Conservation (phyloP, 1,139 yeast genomes). For the Arxiozyma telluris region DNA sequence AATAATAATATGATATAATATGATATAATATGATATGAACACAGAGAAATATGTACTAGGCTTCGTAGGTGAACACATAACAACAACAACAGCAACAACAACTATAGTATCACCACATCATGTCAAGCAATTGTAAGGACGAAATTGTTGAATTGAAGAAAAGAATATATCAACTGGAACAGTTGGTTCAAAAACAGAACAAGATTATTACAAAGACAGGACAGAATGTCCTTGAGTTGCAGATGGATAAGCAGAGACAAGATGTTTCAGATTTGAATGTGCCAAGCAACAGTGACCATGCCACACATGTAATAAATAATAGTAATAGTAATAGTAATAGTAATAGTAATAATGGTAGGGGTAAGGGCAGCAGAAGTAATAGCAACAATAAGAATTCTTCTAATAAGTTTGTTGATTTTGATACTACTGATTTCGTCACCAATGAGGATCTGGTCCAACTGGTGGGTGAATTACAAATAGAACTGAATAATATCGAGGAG, state of each 20-base stretch:
- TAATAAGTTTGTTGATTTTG: constrained; percentile 27
- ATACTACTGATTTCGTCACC: constrained; percentile 55
- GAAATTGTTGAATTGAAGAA: constrained; percentile 32
- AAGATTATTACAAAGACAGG: constrained; percentile 57
- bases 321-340: no score
- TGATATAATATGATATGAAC: no score
- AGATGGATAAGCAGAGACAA: constrained; percentile 40
- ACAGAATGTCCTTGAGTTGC: constrained; percentile 60
- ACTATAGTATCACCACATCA: no score
- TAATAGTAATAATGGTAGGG: no score
- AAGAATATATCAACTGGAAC: constrained; percentile 41
- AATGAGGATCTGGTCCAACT: constrained; percentile 77
- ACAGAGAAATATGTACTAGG: no score
- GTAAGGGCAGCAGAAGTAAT: no score
- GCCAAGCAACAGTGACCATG: no score
- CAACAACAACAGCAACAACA: no score
- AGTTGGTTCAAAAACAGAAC: constrained; percentile 42
- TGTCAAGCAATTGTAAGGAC: background rate
- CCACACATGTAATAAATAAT: no score
- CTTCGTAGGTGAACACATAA: background rate
- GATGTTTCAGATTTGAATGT: constrained; percentile 24
- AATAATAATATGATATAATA: no score
- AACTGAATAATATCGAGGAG: constrained; percentile 63
- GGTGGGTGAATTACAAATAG: constrained; percentile 85
- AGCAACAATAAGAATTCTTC: no score